Percentiles rank a stretch among this genome's conserved stretches.
phyloP scores from a whole-genome alignment of 2,329 filamentous ascomycete genomes.

The Pestalotiopsis sp. region DNA sequence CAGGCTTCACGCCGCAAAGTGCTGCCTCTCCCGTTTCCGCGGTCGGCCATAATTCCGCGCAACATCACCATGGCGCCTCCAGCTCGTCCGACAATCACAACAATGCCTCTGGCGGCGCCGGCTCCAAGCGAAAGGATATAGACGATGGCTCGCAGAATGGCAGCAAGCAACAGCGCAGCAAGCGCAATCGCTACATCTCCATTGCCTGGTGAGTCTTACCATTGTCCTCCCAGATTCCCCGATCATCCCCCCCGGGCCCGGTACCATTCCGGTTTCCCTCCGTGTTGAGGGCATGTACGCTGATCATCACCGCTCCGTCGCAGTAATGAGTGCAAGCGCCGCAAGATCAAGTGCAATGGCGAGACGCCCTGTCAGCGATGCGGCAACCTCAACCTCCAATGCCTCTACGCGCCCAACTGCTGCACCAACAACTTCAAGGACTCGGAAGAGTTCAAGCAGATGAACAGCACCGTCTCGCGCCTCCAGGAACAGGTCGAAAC shows the following conservation, averaged over 20 bases:
- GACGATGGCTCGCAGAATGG: slow-evolving; percentile 25
- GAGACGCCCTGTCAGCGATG: slow-evolving; percentile 70
- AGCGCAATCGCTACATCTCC: slow-evolving; percentile 65
- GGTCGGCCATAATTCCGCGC: slow-evolving; percentile 20
- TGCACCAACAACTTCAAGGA: slow-evolving; percentile 84
- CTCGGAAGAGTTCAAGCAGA: slow-evolving; percentile 84
- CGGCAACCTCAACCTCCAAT: slow-evolving; percentile 67
- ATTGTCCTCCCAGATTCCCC: neutral
- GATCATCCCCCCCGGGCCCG: neutral
- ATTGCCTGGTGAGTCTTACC: slow-evolving; percentile 57
- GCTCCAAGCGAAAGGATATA: slow-evolving; percentile 29
- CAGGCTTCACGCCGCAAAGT: slow-evolving; percentile 19
- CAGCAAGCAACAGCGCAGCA: slow-evolving; percentile 58
- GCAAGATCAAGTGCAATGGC: slow-evolving; percentile 77
- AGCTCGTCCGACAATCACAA: slow-evolving; percentile 12
- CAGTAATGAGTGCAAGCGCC: slow-evolving; percentile 75
- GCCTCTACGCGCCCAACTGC: slow-evolving; percentile 69
- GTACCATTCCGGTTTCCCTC: neutral
- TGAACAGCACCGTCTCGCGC: slow-evolving; percentile 72
- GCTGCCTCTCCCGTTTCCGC: slow-evolving; percentile 19
- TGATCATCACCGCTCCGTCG: neutral
- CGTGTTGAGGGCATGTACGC: neutral
- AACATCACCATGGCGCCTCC: slow-evolving; percentile 13
- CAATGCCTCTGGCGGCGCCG: slow-evolving; percentile 5
- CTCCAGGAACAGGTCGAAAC: slow-evolving; percentile 85